Evolutionary conservation across 2,329 filamentous ascomycete genomes (phyloP).

Genomic region (Fusarium sp.): DNA sequence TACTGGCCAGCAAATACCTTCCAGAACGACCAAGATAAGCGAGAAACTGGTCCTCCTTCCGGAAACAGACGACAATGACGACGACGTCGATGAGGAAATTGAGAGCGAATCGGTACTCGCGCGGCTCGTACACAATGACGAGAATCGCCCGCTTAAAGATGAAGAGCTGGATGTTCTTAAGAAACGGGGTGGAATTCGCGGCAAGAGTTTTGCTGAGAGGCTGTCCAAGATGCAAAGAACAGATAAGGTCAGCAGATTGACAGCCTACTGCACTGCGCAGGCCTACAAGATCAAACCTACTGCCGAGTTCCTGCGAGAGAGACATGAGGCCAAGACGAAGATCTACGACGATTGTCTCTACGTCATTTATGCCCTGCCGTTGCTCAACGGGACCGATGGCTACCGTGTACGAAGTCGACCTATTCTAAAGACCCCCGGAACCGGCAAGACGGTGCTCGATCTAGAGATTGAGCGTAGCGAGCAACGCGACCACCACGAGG

Average conservation of each 20-base stretch:
- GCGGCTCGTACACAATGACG: conserved; percentile 65
- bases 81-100: conserved; percentile 69
- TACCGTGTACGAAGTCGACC: conserved; percentile 92
- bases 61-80: conserved; percentile 76
- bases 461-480: conserved; percentile 97
- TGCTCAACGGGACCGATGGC: conserved; percentile 87
- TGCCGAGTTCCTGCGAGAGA: conserved; percentile 88
- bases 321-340: conserved; percentile 92
- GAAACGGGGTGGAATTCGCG: conserved; percentile 71
- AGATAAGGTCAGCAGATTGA: conserved; percentile 89
- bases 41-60: conserved; percentile 97
- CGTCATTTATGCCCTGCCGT: conserved; percentile 90
- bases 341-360: conserved; percentile 98
- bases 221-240: conserved; percentile 88
- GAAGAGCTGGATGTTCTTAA: conserved; percentile 75
- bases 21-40: conserved; percentile 91
- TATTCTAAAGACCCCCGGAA: conserved; percentile 89
- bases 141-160: conserved; percentile 74
- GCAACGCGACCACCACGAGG: conserved; percentile 87
- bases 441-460: conserved; percentile 89
- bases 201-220: conserved; percentile 95
- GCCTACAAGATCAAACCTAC: conserved; percentile 90
- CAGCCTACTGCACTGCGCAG: conserved; percentile 96
- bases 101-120: conserved; percentile 59
- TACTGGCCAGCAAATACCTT: conserved; percentile 75